Base-by-base conservation (phyloP, 768 basidiomycete genomes). In the Lactarius trivialis region DNA sequence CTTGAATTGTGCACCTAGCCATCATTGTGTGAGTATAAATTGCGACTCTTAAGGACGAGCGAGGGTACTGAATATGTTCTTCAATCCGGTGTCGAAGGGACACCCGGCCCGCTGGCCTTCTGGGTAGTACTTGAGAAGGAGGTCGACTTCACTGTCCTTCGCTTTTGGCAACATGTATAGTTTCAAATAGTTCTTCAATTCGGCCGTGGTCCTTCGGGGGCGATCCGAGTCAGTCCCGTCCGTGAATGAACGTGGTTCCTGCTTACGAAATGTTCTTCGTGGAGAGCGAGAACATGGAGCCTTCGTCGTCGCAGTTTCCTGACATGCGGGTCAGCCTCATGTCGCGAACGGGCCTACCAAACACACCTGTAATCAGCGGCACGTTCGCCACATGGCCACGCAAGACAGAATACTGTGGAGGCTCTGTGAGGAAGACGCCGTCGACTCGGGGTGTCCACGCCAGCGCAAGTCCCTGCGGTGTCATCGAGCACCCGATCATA, bases 281-380 rank as follows among this genome's bases (percentile, higher is more conserved):
- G 2, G 67, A 55, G 7, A 75, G 24, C 0, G 73, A 63, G 67
- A 76, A 76, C 3, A 74, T 50, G 0, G 84, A 82, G 7, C 84
- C 85, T 68, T 86, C 85, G 58, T 86, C 85, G 55, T 85, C 82
- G 63, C 76, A 77, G 63, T 82, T 77, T 19, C 81, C 81, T 77
- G 48, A 2, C 17, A 65, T 32, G 19, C 43, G 19, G 6, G n/a
- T 58, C 32, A 51, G 54, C 21, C 64, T 53, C 2, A 48, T 55
- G 21, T 30, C 2, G 55, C 5, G 7, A 54, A 33, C 14, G 21
- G 15, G 55, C 15, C 26, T 17, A 19, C n/a, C 11, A 4, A 49
- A 66, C 60, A 11, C 17, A 66, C 69, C 69, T 32, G 63, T 58
- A 28, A 70, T 65, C 28, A 70, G 45, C 2, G 68, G 70, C 0